A percentile compares a stretch with the other conserved stretches of the same genome.
Conservation (phyloP, 164 flowering plant species). For the Stephania cephalantha region DNA sequence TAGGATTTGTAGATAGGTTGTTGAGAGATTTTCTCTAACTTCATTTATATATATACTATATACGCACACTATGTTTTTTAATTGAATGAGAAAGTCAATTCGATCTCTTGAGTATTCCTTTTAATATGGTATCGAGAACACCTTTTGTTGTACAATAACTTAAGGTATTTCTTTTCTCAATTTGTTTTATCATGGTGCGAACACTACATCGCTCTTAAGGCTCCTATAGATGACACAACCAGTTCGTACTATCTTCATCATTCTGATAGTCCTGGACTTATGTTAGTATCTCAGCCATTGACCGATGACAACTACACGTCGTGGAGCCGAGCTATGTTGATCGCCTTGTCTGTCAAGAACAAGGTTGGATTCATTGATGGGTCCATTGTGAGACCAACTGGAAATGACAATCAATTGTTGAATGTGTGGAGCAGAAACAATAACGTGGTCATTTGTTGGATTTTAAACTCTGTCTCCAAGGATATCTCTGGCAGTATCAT, state of each 20-base stretch:
- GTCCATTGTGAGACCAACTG: not conserved
- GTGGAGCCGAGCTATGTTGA: not conserved
- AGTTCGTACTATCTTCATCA: slow-evolving; percentile 7
- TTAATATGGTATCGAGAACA: too few species aligned
- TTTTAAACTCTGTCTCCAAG: not conserved
- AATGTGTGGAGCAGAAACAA: not conserved
- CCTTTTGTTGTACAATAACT: too few species aligned
- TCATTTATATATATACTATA: too few species aligned
- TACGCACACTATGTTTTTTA: too few species aligned
- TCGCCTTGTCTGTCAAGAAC: not conserved
- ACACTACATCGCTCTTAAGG: not conserved
- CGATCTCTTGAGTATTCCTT: too few species aligned
- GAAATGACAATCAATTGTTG: not conserved
- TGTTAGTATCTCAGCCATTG: not conserved
- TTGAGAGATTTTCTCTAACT: too few species aligned
- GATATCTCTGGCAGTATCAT: not conserved
- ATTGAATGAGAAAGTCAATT: too few species aligned
- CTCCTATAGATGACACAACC: not conserved
- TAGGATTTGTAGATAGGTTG: too few species aligned
- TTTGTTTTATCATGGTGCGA: too few species aligned
- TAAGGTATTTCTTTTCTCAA: too few species aligned
- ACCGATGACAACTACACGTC: not conserved
- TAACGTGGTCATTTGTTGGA: not conserved
- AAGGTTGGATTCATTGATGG: slow-evolving; percentile 1
- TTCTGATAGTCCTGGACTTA: not conserved